phyloP scores from a whole-genome alignment of 2,329 filamentous ascomycete genomes.

The Claviceps capensis region DNA sequence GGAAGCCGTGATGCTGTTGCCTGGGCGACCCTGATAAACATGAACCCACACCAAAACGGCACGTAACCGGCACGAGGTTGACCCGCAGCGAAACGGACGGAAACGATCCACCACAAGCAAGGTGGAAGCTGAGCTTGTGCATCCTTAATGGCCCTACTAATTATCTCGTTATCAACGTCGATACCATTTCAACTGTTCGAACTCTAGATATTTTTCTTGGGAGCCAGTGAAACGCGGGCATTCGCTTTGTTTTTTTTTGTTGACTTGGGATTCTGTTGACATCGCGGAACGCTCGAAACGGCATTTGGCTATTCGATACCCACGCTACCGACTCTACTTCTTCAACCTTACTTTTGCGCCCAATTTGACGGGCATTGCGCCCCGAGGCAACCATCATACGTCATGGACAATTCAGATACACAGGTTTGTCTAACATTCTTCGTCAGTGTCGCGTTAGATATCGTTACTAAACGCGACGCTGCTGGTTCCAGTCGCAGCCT shows the following conservation, averaged over 20 bases:
- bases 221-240: background rate
- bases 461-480: background rate
- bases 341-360: background rate
- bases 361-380: slow-evolving; percentile 1
- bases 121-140: background rate
- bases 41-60: background rate
- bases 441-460: background rate
- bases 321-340: slow-evolving; percentile 10
- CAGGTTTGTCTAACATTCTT: slow-evolving; percentile 12
- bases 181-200: background rate
- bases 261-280: slow-evolving; percentile 12
- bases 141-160: background rate
- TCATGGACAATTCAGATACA: slow-evolving; percentile 20
- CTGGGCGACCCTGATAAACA: slow-evolving; percentile 8
- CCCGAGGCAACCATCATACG: slow-evolving; percentile 12
- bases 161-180: background rate
- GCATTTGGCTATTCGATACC: slow-evolving; percentile 22
- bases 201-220: background rate
- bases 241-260: background rate
- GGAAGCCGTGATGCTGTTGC: background rate
- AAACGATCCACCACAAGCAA: slow-evolving; percentile 1
- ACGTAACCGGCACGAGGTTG: background rate
- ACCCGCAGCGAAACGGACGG: too few relatives aligned
- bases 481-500: slow-evolving; percentile 8
- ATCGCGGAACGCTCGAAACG: slow-evolving; percentile 18